Conservation (phyloP, 768 basidiomycete genomes). For the Podaxis sp. region DNA sequence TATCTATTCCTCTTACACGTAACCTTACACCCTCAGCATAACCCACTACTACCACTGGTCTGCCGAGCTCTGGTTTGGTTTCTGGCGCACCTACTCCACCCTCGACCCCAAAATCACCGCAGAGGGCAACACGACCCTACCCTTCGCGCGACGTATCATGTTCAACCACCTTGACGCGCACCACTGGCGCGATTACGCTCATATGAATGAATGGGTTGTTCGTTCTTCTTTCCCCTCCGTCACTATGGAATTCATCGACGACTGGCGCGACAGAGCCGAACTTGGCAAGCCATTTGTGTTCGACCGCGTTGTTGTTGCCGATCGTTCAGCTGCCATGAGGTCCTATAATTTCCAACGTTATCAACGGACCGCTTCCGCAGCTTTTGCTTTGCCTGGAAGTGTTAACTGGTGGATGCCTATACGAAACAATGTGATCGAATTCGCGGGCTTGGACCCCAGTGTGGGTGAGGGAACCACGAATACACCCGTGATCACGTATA, state of each 20-base stretch:
- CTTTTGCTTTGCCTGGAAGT: constrained; percentile 74
- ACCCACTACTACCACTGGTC: constrained; percentile 95
- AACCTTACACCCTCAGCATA: constrained; percentile 43
- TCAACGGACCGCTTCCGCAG: constrained; percentile 72
- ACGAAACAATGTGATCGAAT: constrained; percentile 68
- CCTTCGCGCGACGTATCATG: constrained; percentile 69
- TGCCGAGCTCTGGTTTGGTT: constrained; percentile 88
- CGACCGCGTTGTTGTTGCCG: constrained; percentile 85
- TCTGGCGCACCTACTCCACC: constrained; percentile 89
- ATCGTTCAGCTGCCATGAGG: constrained; percentile 82
- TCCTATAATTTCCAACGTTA: constrained; percentile 65
- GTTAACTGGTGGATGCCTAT: constrained; percentile 84
- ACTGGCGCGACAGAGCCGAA: constrained; percentile 79
- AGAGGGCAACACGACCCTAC: constrained; percentile 68
- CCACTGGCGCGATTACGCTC: constrained; percentile 89
- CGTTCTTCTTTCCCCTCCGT: constrained; percentile 79
- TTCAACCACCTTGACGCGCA: constrained; percentile 72
- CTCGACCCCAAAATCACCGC: constrained; percentile 68
- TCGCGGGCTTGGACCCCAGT: constrained; percentile 55
- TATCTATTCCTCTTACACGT: background rate
- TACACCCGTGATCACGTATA: constrained; percentile 86
- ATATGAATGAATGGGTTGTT: constrained; percentile 88
- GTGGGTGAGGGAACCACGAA: constrained; percentile 44
- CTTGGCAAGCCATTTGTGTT: constrained; percentile 72
- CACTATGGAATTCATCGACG: constrained; percentile 76